Evolutionary conservation across 768 basidiomycete species (phyloP).

Genomic region (Kwoniella dendrophila): DNA sequence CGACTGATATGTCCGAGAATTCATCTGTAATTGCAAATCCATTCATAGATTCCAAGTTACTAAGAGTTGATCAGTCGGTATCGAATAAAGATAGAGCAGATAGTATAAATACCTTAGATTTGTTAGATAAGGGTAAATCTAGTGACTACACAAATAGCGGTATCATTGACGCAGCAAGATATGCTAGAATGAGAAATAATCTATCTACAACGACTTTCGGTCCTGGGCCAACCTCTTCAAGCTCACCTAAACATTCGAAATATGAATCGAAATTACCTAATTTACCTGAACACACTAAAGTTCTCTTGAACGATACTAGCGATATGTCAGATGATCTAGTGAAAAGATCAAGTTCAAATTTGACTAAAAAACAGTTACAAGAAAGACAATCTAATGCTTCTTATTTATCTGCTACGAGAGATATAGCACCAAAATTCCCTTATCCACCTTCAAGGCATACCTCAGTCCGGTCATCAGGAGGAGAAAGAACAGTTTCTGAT

Average conservation of each 20-base stretch:
- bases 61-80: background rate
- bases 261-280: background rate
- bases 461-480: background rate
- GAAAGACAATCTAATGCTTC: constrained; percentile 18
- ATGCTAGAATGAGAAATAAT: constrained; percentile 4
- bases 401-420: constrained; percentile 23
- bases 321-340: background rate
- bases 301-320: background rate
- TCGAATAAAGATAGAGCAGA: constrained; percentile 1
- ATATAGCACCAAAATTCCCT: constrained; percentile 39
- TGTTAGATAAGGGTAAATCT: background rate
- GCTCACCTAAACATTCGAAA: no score
- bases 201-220: constrained; percentile 2
- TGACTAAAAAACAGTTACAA: background rate
- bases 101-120: constrained; percentile 4
- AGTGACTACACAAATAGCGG: background rate
- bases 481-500: background rate
- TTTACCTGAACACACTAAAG: background rate
- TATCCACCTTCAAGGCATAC: constrained; percentile 25
- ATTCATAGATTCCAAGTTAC: no score
- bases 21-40: no score
- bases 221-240: background rate
- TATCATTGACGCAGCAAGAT: background rate
- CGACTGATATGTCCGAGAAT: background rate
- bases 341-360: background rate